Evolutionary conservation across 169 alveolate genomes (phyloP).

Genomic region (Pseudocohnilembus persalinus): DNA sequence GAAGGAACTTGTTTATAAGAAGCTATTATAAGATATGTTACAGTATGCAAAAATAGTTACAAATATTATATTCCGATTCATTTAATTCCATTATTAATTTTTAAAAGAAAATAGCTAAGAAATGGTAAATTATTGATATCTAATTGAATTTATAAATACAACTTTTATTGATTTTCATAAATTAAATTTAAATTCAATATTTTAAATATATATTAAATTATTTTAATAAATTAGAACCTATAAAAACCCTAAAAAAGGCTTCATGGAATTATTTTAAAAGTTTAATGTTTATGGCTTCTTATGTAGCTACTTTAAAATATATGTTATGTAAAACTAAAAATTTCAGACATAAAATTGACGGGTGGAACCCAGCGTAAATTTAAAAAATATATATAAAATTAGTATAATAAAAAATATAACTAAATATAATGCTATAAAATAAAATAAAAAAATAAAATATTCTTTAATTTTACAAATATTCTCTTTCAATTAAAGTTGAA

Average conservation of each 20-base stretch:
- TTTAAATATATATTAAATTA: background rate
- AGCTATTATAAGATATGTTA: constrained; percentile 45
- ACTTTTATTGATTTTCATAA: background rate
- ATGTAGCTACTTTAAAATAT: constrained; percentile 59
- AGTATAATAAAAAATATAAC: background rate
- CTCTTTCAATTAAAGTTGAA: too few relatives aligned
- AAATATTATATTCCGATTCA: constrained; percentile 72
- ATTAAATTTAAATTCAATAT: background rate
- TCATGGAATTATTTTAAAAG: constrained; percentile 49
- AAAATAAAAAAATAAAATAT: too few relatives aligned
- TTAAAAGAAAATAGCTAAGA: constrained; percentile 53
- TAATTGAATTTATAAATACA: background rate
- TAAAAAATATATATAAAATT: constrained; percentile 4
- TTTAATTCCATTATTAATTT: constrained; percentile 60
- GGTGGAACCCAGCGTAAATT: constrained; percentile 9
- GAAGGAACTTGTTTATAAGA: constrained; percentile 60
- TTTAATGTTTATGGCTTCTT: constrained; percentile 53
- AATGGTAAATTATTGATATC: constrained; percentile 37
- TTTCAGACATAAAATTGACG: constrained; percentile 47
- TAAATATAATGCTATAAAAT: too few relatives aligned
- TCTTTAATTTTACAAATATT: too few relatives aligned
- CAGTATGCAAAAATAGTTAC: constrained; percentile 49
- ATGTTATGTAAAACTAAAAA: constrained; percentile 51
- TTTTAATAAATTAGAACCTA: constrained; percentile 30
- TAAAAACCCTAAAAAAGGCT: constrained; percentile 42